phyloP scores from a whole-genome alignment of 2,329 filamentous ascomycete genomes.

The Exophiala sp. region DNA sequence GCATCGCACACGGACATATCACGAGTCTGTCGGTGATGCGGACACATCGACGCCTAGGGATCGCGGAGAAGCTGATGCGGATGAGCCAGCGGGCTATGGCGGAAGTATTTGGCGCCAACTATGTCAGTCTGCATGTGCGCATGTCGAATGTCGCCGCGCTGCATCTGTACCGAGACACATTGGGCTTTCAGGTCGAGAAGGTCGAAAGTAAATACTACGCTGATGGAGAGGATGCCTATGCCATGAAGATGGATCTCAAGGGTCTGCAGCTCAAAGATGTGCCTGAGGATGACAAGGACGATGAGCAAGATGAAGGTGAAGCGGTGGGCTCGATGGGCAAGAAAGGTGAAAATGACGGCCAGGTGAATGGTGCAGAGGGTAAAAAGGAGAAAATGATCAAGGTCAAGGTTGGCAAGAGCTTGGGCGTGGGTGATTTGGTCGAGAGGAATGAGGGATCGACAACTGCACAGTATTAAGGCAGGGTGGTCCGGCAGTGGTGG shows the following conservation, averaged over 20 bases:
- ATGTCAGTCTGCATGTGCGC: constrained; percentile 93
- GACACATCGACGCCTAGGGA: constrained; percentile 81
- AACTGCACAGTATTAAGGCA: constrained; percentile 17
- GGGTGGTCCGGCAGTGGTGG: no score
- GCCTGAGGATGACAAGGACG: constrained; percentile 42
- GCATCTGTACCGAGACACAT: constrained; percentile 84
- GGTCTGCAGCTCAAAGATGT: constrained; percentile 42
- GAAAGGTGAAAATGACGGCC: constrained; percentile 49
- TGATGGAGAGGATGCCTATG: constrained; percentile 92
- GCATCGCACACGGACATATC: constrained; percentile 90
- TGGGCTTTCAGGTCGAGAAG: constrained; percentile 78
- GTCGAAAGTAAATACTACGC: constrained; percentile 89
- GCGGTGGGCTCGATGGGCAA: constrained; percentile 57
- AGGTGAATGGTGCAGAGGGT: constrained; percentile 49
- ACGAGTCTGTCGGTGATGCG: constrained; percentile 93
- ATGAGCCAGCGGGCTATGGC: constrained; percentile 97
- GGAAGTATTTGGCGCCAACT: constrained; percentile 82
- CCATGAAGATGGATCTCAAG: constrained; percentile 80
- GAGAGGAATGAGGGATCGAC: constrained; percentile 41
- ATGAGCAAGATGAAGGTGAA: constrained; percentile 59
- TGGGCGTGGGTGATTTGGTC: constrained; percentile 65
- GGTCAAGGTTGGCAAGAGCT: constrained; percentile 72
- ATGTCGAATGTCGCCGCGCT: constrained; percentile 88
- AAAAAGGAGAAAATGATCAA: constrained; percentile 62
- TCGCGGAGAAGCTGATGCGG: constrained; percentile 96